phyloP scores from a whole-genome alignment of 768 basidiomycete genomes.

The Cystobasidium onofrii region DNA sequence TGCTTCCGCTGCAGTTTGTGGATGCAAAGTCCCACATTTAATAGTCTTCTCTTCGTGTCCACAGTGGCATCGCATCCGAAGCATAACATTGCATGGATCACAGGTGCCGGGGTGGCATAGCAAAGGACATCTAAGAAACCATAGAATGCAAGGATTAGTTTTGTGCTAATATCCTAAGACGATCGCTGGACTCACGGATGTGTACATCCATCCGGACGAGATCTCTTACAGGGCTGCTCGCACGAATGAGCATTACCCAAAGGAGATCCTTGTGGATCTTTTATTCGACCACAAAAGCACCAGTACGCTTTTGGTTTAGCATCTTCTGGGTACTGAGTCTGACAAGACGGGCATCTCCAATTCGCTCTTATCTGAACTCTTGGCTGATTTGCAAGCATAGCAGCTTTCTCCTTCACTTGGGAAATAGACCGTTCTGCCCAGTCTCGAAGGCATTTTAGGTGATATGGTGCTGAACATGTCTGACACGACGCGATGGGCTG shows the following conservation, averaged over 20 bases:
- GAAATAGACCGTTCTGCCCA: constrained; percentile 69
- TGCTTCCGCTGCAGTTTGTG: constrained; percentile 43
- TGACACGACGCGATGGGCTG: constrained; percentile 85
- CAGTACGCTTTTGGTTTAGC: constrained; percentile 48
- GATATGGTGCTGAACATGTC: constrained; percentile 78
- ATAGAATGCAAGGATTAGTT: background rate
- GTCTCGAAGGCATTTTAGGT: constrained; percentile 74
- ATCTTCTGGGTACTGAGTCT: constrained; percentile 51
- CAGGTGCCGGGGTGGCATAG: constrained; percentile 92
- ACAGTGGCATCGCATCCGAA: constrained; percentile 70
- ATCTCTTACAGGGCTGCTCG: constrained; percentile 55
- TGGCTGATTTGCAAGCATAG: constrained; percentile 49
- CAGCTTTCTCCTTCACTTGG: constrained; percentile 36
- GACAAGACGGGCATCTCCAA: constrained; percentile 94
- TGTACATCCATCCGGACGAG: constrained; percentile 52
- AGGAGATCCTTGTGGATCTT: constrained; percentile 65
- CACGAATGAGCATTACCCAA: constrained; percentile 64
- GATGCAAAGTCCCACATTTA: constrained; percentile 51
- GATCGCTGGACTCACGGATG: constrained; percentile 83
- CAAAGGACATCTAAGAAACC: constrained; percentile 31
- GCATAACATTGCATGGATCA: constrained; percentile 79
- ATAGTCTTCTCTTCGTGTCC: constrained; percentile 56
- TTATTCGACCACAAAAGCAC: constrained; percentile 73
- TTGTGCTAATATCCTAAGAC: too few relatives aligned
- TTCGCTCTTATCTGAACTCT: constrained; percentile 53